Conservation (phyloP, 148 eudicot species). For the Linanthus parryae region DNA sequence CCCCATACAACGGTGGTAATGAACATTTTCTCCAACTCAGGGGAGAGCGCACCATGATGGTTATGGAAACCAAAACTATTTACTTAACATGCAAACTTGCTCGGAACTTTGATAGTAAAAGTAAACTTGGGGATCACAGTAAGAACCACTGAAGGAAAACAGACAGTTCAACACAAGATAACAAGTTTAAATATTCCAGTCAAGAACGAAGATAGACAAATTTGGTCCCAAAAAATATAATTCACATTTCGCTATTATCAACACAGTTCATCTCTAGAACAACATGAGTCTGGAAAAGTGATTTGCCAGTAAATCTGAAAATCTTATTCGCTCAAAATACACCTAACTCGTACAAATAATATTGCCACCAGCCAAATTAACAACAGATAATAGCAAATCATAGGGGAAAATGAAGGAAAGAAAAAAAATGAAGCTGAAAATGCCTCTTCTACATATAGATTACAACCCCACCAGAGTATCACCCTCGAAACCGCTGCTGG, state of each 20-base stretch:
- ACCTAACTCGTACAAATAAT: slow-evolving; percentile 17
- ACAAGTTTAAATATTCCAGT: no score
- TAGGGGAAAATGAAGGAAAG: not conserved
- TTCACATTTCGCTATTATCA: slow-evolving; percentile 4
- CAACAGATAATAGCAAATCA: not conserved
- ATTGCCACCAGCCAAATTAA: slow-evolving; percentile 10
- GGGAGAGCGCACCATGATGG: no score
- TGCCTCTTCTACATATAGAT: slow-evolving; percentile 24
- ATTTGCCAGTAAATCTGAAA: slow-evolving; percentile 11
- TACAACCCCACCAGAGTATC: slow-evolving; percentile 16
- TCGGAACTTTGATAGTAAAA: no score
- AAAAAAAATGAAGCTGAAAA: slow-evolving; percentile 9
- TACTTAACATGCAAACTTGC: no score
- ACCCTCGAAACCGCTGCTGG: slow-evolving; percentile 10
- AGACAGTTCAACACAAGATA: no score
- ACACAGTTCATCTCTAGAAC: not conserved
- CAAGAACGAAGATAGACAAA: no score
- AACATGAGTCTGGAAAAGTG: not conserved
- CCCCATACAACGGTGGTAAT: no score
- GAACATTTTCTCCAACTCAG: no score
- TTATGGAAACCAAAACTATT: no score
- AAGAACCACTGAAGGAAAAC: no score
- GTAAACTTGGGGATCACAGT: no score
- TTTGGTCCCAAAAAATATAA: no score
- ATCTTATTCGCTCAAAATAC: slow-evolving; percentile 16